phyloP scores from a whole-genome alignment of 805 yeast genomes.

The Sugiyamaella qingdaonensis region DNA sequence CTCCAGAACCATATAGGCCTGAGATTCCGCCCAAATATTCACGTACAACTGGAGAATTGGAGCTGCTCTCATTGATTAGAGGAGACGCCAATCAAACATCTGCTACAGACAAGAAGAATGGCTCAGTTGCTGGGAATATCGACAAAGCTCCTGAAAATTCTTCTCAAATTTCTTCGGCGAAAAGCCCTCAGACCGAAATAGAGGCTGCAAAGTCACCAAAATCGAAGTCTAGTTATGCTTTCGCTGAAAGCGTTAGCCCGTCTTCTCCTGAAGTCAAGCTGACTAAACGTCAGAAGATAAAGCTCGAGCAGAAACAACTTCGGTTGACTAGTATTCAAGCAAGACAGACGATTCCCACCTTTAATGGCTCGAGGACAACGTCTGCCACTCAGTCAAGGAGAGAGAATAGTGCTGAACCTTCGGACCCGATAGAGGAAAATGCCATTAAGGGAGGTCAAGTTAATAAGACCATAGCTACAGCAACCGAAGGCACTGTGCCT shows the following conservation, averaged over 20 bases:
- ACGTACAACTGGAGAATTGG: conserved; percentile 1
- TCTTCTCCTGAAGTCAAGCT: conserved; percentile 36
- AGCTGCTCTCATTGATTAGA: conserved; percentile 5
- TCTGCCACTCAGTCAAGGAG: no score
- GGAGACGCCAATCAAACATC: background rate
- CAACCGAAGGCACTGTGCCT: no score
- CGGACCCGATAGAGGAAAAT: no score
- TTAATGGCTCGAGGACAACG: no score
- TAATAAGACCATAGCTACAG: no score
- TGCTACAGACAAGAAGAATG: background rate
- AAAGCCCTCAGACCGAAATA: background rate
- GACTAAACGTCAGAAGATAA: conserved; percentile 54
- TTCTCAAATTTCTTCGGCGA: background rate
- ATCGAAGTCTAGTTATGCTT: background rate
- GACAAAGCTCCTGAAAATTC: no score
- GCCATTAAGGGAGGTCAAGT: no score
- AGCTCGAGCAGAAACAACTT: conserved; percentile 52
- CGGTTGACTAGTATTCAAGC: conserved; percentile 21
- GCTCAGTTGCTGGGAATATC: background rate
- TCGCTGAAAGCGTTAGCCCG: background rate
- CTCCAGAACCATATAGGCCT: no score
- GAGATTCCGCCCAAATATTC: no score
- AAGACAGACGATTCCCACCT: background rate
- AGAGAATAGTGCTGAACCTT: no score
- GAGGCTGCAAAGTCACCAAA: background rate